These are phyloP conservation scores for barley (Hordeum vulgare) DNA, from an alignment of 176 grass and related monocot species.

Conservation along the genomic window MorexV3_pseudomolecules_assembly NC_058520.1:155713446-155713945, in stretches of 20 bases:
- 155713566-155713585: neutral
- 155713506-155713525: too few relatives aligned
- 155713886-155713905: constrained; percentile 17
- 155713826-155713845: too few relatives aligned
- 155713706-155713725: neutral
- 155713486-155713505: neutral
- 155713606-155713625: neutral
- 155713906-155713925: constrained; percentile 15
- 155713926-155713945: neutral
- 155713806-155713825: constrained; percentile 12
- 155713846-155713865: constrained; percentile 5
- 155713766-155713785: neutral
- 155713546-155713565: too few relatives aligned
- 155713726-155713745: neutral
- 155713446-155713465: neutral
- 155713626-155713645: constrained; percentile 7
- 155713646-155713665: constrained; percentile 40
- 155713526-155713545: too few relatives aligned
- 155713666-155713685: neutral
- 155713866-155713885: constrained; percentile 16
- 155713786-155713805: constrained; percentile 19
- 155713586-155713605: neutral
- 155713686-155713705: neutral
- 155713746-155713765: neutral
- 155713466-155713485: neutral